These are phyloP conservation scores for Paraphaeosphaeria sporulosa DNA, from an alignment of 2,329 filamentous ascomycete species.

Conservation along the genomic window DNA sequence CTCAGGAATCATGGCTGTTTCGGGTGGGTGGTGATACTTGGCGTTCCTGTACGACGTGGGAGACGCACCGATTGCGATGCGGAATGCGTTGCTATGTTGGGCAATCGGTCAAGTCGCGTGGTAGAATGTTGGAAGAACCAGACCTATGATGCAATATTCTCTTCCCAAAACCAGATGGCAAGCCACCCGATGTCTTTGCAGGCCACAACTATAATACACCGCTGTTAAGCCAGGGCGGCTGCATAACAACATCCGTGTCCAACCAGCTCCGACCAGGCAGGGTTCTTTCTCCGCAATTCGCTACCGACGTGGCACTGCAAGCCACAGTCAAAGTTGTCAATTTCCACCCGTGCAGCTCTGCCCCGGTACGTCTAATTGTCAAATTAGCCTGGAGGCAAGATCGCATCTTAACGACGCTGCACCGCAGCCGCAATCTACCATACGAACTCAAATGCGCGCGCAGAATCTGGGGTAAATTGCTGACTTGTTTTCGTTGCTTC, in stretches of 20 bases:
- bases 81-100: constrained; percentile 6
- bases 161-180: background rate
- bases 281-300: constrained; percentile 15
- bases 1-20: background rate
- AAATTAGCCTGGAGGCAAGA: constrained; percentile 16
- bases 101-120: background rate
- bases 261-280: constrained; percentile 4
- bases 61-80: constrained; percentile 3
- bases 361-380: constrained; percentile 1
- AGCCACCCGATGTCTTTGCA: background rate
- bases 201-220: background rate
- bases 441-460: background rate
- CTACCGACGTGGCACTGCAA: constrained; percentile 13
- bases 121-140: background rate
- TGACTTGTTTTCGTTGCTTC: background rate
- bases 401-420: constrained; percentile 9
- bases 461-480: constrained; percentile 12
- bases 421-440: constrained; percentile 13
- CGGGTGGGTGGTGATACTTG: constrained; percentile 10
- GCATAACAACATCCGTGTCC: background rate
- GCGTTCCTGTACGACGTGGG: constrained; percentile 5
- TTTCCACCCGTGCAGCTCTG: constrained; percentile 9
- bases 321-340: constrained; percentile 10
- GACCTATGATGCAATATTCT: background rate
- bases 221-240: background rate